Conservation (phyloP, 1,284 basidiomycete species). For the Golubevia sp. region DNA sequence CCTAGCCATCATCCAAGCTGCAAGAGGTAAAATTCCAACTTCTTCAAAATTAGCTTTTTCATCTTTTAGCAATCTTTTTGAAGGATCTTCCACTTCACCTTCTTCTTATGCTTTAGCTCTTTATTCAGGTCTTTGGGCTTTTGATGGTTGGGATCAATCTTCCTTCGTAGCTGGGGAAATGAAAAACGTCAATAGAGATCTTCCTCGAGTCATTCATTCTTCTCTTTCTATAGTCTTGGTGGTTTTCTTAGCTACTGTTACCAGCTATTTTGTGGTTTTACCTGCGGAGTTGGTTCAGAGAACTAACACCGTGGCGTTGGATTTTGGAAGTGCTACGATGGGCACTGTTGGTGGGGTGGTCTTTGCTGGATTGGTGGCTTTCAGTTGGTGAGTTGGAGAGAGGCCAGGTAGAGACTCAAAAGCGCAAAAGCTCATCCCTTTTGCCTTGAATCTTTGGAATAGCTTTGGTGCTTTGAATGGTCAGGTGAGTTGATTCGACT, state of each 20-base stretch:
- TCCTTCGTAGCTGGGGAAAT: conserved; percentile 89
- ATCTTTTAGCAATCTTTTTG: conserved; percentile 69
- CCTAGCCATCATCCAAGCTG: conserved; percentile 39
- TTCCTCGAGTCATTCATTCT: conserved; percentile 84
- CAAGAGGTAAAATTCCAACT: conserved; percentile 28
- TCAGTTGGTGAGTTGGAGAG: conserved; percentile 89
- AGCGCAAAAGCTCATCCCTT: not conserved
- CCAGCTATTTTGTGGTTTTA: conserved; percentile 90
- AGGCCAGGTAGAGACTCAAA: no score
- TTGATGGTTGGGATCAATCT: conserved; percentile 85
- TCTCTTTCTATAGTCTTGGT: conserved; percentile 81
- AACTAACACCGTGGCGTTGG: conserved; percentile 82
- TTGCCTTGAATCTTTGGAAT: conserved; percentile 72
- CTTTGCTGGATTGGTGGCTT: conserved; percentile 86
- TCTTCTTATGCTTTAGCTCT: conserved; percentile 87
- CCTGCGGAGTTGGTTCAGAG: conserved; percentile 69
- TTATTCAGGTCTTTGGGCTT: conserved; percentile 94
- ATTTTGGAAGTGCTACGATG: conserved; percentile 85
- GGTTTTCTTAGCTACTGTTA: conserved; percentile 80
- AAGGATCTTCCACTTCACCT: conserved; percentile 75
- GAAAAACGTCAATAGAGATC: conserved; percentile 80
- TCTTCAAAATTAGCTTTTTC: conserved; percentile 27
- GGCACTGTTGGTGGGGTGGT: conserved; percentile 82
- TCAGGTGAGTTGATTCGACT: conserved; percentile 3
- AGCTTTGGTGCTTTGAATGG: conserved; percentile 42